Base-by-base conservation (phyloP, 495 filamentous ascomycete species). In the Lindgomyces ingoldianus region DNA sequence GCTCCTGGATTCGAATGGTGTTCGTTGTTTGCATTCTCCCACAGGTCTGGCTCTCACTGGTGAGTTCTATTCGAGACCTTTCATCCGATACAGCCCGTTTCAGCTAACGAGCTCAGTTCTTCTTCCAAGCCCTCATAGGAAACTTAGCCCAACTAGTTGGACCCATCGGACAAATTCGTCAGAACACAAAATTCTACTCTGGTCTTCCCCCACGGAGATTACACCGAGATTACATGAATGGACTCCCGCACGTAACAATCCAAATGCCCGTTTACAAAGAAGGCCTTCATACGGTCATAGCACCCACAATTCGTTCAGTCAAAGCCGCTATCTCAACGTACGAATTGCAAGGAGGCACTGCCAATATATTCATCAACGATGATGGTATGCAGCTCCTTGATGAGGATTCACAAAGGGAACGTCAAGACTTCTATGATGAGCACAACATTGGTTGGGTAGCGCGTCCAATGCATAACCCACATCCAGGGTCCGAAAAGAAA, bases 191-290 rank as follows among this genome's bases (percentile, higher is more conserved):
- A 50, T 86, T 79, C 74, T 89, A 82, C 70, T 88, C 85, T 22
- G 86, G 81, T 25, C 73, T 74, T 19, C 56, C 79, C 10, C 83
- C 85, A 0, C 76, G 69, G 8, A 78, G 82, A 21, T 74, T 86
- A n/a, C 70, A 75, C 56, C 75, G 79, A 24, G 74, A 51, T 33
- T 33, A 14, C 29, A 18, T 76, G 19, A 30, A 61, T 9, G 67
- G 73, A 33, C 76, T 89, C 21, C 88, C 88, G 6, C 87, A 90
- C 68, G 79, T 91, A 39, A 90, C 88, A 3, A 87, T 90, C 61
- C 88, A 91, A 73, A 85, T 85, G 78, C 88, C 88, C 6, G 86
- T 91, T 1, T 91, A 89, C 76, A 91, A 88, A 68, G 88, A 91
- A 73, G 86, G 87, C 45, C 76, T 91, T 3, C 73, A 73, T 21